phyloP scores from a whole-genome alignment of 768 basidiomycete species.

The Hericium erinaceus region DNA sequence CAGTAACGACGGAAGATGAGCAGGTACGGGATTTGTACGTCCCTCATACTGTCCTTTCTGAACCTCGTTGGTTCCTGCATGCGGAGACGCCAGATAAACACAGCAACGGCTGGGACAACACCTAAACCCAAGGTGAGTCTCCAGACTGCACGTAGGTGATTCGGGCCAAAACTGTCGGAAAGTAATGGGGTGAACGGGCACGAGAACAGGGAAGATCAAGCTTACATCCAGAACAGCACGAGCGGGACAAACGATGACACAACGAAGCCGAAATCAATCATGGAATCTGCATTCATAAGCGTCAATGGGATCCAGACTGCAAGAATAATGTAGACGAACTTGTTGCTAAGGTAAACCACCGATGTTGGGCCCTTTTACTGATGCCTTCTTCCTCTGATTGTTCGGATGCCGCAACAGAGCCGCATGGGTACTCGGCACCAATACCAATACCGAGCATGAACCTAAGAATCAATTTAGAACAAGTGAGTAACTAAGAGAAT shows the following conservation, averaged over 20 bases:
- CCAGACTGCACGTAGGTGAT: conserved; percentile 84
- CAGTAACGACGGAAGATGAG: conserved; percentile 79
- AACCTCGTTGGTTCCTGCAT: conserved; percentile 76
- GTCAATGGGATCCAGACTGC: neutral
- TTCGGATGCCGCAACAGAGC: conserved; percentile 82
- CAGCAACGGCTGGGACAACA: conserved; percentile 64
- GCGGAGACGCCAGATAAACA: conserved; percentile 80
- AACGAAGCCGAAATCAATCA: conserved; percentile 85
- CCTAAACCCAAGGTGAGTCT: conserved; percentile 81
- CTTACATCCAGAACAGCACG: conserved; percentile 83
- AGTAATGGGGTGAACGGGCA: neutral
- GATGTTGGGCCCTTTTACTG: conserved; percentile 69
- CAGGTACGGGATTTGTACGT: conserved; percentile 61
- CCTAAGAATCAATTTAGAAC: conserved; percentile 25
- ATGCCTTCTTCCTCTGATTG: conserved; percentile 81
- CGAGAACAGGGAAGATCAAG: conserved; percentile 7
- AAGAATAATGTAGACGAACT: conserved; percentile 38
- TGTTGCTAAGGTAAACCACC: conserved; percentile 83
- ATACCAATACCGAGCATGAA: conserved; percentile 86
- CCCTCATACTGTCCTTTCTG: conserved; percentile 73
- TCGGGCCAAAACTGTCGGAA: conserved; percentile 50
- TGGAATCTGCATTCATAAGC: conserved; percentile 40
- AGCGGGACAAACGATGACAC: conserved; percentile 74
- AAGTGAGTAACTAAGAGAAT: neutral
- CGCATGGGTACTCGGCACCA: conserved; percentile 86